phyloP scores from a whole-genome alignment of 1,139 yeast species.

The Insectozyma bohioensis region DNA sequence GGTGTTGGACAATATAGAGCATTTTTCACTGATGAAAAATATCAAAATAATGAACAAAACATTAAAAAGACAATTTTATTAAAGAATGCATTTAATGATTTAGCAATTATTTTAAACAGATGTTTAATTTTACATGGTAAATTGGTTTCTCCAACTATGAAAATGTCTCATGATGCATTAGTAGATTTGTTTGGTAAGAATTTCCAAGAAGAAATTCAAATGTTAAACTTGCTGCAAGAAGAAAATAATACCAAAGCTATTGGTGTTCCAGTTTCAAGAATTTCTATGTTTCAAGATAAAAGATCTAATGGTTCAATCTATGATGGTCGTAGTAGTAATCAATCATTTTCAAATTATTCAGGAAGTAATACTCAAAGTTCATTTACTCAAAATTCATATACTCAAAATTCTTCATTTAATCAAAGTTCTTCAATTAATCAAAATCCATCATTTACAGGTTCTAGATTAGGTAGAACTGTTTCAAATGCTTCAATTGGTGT shows the following conservation, averaged over 20 bases:
- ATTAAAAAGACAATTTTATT: constrained; percentile 49
- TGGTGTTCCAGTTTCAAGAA: constrained; percentile 14
- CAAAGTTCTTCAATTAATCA: constrained; percentile 1
- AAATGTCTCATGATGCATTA: constrained; percentile 65
- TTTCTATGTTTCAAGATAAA: constrained; percentile 18
- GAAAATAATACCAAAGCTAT: not conserved
- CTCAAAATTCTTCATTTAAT: constrained; percentile 1
- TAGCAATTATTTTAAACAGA: constrained; percentile 63
- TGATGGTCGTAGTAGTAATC: not conserved
- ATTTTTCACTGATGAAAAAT: constrained; percentile 52
- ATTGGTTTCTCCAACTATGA: constrained; percentile 58
- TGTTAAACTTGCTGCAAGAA: constrained; percentile 25
- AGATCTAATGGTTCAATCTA: constrained; percentile 16
- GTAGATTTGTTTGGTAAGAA: constrained; percentile 65
- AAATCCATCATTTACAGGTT: constrained; percentile 22
- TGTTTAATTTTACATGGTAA: constrained; percentile 71
- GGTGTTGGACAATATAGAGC: constrained; percentile 84
- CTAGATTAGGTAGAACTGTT: constrained; percentile 25
- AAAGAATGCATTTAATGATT: constrained; percentile 65
- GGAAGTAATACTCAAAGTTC: not conserved
- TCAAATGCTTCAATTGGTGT: constrained; percentile 3
- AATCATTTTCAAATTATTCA: not conserved
- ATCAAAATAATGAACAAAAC: constrained; percentile 42
- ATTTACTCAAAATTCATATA: not conserved
- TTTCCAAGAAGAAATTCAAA: constrained; percentile 63